Conservation (phyloP, 106 monocot species). For the Dioscorea alata region DNA sequence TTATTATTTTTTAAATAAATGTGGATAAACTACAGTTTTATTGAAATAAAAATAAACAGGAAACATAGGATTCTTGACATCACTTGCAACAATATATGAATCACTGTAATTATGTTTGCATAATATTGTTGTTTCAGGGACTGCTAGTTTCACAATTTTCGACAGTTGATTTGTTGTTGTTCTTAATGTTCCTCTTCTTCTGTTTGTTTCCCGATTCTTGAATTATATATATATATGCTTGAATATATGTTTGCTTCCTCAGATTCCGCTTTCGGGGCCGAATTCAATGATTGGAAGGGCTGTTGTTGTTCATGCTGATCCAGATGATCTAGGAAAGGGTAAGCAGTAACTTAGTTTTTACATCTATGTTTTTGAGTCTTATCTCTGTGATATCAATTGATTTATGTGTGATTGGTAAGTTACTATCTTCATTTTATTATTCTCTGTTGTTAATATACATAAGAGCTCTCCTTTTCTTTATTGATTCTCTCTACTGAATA, state of each 20-base stretch:
- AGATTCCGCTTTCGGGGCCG: conserved; percentile 75
- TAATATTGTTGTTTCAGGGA: conserved; percentile 27
- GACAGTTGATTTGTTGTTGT: conserved; percentile 19
- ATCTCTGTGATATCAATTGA: too few relatives aligned
- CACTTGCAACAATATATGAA: too few relatives aligned
- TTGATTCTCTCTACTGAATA: too few relatives aligned
- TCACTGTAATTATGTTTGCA: neutral
- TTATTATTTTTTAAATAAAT: too few relatives aligned
- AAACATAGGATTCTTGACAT: too few relatives aligned
- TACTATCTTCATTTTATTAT: too few relatives aligned
- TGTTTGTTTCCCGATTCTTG: neutral
- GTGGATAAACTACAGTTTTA: too few relatives aligned
- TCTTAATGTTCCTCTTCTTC: neutral
- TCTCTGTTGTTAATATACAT: too few relatives aligned
- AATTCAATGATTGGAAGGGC: conserved; percentile 79
- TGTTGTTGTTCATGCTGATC: conserved; percentile 95
- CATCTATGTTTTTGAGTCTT: too few relatives aligned
- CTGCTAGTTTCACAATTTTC: conserved; percentile 25
- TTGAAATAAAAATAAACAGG: too few relatives aligned
- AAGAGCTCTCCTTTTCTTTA: too few relatives aligned
- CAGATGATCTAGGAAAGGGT: conserved; percentile 96
- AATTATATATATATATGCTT: neutral
- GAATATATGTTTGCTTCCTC: neutral
- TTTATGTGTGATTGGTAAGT: too few relatives aligned
- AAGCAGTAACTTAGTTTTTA: conserved; percentile 2